Conservation (phyloP, 2,329 filamentous ascomycete species). For the Hypoxylon sp. region DNA sequence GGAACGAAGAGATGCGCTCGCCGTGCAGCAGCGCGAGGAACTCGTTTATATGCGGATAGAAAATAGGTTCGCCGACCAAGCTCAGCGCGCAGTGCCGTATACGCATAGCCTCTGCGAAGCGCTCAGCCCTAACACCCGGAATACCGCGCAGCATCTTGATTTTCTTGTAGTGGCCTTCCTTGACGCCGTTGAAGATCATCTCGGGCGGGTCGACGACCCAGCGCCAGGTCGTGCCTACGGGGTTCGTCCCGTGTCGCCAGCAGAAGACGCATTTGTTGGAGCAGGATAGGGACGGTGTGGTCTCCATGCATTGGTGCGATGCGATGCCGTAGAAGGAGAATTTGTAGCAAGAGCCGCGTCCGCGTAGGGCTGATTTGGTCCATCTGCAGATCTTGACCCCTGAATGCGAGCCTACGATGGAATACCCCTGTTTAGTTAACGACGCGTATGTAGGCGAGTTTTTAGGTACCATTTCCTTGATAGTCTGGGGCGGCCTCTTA, state of each 20-base stretch:
- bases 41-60: slow-evolving; percentile 97
- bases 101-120: slow-evolving; percentile 91
- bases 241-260: slow-evolving; percentile 98
- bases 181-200: slow-evolving; percentile 89
- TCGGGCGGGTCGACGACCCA: slow-evolving; percentile 95
- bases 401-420: slow-evolving; percentile 93
- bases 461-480: slow-evolving; percentile 95
- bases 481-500: slow-evolving; percentile 60
- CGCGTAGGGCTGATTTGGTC: slow-evolving; percentile 96
- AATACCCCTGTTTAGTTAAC: slow-evolving; percentile 96
- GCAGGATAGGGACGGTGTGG: slow-evolving; percentile 93
- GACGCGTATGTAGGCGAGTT: slow-evolving; percentile 89
- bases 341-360: slow-evolving; percentile 96
- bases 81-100: slow-evolving; percentile 94
- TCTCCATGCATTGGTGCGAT: slow-evolving; percentile 98
- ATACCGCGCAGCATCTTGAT: slow-evolving; percentile 98
- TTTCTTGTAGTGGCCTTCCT: slow-evolving; percentile 93
- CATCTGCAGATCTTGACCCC: slow-evolving; percentile 98
- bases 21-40: slow-evolving; percentile 85
- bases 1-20: slow-evolving; percentile 90
- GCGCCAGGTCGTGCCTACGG: slow-evolving; percentile 95
- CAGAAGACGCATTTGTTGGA: slow-evolving; percentile 99
- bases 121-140: slow-evolving; percentile 89
- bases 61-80: slow-evolving; percentile 97
- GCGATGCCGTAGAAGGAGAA: slow-evolving; percentile 97